These are phyloP conservation scores for Mycogone perniciosa DNA, from an alignment of 2,329 filamentous ascomycete species.

Conservation along the genomic window DNA sequence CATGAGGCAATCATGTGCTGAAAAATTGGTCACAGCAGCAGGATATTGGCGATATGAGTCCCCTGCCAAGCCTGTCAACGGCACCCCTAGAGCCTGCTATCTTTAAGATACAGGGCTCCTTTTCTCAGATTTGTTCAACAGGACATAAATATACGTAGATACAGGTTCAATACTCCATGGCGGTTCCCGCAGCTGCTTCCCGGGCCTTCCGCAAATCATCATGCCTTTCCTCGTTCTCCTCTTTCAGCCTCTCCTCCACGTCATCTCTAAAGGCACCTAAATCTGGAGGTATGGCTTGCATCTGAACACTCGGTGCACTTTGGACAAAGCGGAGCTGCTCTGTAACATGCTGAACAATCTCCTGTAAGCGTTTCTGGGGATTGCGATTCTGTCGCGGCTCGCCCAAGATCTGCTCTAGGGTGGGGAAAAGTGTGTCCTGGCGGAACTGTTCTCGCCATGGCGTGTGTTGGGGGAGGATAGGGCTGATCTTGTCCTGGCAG, in stretches of 20 bases:
- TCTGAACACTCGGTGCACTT: constrained; percentile 80
- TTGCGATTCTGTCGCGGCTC: constrained; percentile 74
- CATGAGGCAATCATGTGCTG: too few relatives aligned
- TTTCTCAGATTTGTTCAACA: neutral
- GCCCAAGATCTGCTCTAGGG: constrained; percentile 63
- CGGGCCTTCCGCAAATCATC: constrained; percentile 45
- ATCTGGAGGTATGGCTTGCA: constrained; percentile 72
- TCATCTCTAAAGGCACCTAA: constrained; percentile 61
- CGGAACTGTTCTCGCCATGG: constrained; percentile 87
- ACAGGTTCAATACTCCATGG: constrained; percentile 44
- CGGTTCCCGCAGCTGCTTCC: constrained; percentile 51
- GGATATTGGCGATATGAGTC: too few relatives aligned
- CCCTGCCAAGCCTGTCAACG: too few relatives aligned
- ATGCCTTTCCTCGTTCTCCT: constrained; percentile 55
- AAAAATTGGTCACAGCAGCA: too few relatives aligned
- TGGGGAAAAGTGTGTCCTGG: constrained; percentile 80
- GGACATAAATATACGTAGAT: constrained; percentile 1
- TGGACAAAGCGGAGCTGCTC: constrained; percentile 84
- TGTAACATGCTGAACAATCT: constrained; percentile 69
- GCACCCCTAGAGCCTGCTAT: too few relatives aligned
- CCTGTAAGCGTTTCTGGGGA: constrained; percentile 64
- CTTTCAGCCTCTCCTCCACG: constrained; percentile 60
- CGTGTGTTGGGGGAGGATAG: constrained; percentile 70
- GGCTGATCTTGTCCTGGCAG: constrained; percentile 61
- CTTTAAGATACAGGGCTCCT: too few relatives aligned